phyloP scores from a whole-genome alignment of 305 asterid species.

The Salvia sclarea region DNA sequence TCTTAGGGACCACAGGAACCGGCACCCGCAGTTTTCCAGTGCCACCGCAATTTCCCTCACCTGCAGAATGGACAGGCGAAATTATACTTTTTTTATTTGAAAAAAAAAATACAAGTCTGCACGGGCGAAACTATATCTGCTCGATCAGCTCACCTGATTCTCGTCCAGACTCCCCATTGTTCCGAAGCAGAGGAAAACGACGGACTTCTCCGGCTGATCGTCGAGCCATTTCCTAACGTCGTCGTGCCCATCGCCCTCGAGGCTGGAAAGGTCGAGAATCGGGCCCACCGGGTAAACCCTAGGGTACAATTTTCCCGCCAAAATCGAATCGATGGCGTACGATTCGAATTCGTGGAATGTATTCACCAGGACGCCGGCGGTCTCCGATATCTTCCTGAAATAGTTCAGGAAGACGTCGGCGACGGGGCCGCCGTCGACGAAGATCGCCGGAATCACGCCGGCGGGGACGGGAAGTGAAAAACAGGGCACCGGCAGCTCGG shows the following conservation, averaged over 20 bases:
- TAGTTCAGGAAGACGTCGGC: slow-evolving; percentile 1
- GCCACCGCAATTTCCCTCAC: slow-evolving; percentile 52
- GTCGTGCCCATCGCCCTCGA: neutral
- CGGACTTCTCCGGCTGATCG: slow-evolving; percentile 47
- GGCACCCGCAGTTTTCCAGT: slow-evolving; percentile 42
- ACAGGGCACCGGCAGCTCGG: slow-evolving; percentile 30
- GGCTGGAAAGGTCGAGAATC: slow-evolving; percentile 15
- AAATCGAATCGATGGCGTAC: slow-evolving; percentile 35
- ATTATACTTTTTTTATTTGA: no score
- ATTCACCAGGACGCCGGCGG: slow-evolving; percentile 56
- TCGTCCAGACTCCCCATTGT: slow-evolving; percentile 45
- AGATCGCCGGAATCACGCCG: slow-evolving; percentile 35
- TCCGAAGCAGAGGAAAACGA: slow-evolving; percentile 68
- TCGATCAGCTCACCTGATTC: slow-evolving; percentile 47
- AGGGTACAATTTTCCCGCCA: slow-evolving; percentile 19
- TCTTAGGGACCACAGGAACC: slow-evolving; percentile 64
- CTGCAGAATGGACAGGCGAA: no score
- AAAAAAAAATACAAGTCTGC: no score
- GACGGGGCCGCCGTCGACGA: neutral
- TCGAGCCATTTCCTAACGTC: slow-evolving; percentile 58
- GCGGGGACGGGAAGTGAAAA: slow-evolving; percentile 41
- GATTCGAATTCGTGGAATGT: slow-evolving; percentile 60
- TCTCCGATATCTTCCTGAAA: slow-evolving; percentile 30
- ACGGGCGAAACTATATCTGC: no score
- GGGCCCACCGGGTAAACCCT: slow-evolving; percentile 59